Conservation (phyloP, 306 rosid species). For the Quercus aquifolioides region DNA sequence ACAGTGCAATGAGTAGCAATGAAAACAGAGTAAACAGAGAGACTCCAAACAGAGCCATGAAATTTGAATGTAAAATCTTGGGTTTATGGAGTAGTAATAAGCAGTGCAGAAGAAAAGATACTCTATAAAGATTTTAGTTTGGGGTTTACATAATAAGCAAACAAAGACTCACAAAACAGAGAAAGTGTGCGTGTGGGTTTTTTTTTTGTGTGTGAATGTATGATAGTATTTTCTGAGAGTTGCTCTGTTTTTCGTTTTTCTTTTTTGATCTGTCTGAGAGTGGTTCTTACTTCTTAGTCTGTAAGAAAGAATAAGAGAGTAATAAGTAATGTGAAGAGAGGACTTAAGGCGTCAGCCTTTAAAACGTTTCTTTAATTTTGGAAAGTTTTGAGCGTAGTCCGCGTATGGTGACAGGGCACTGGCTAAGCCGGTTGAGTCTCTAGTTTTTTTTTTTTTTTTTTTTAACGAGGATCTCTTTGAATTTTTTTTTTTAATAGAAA, state of each 20-base stretch:
- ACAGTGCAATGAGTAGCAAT: slow-evolving; percentile 33
- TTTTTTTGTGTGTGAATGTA: not conserved
- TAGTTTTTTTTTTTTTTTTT: no score
- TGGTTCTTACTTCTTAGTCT: not conserved
- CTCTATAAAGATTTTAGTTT: not conserved
- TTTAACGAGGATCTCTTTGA: no score
- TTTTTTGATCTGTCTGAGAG: not conserved
- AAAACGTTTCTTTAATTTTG: not conserved
- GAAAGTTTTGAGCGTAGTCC: not conserved
- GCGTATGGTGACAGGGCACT: slow-evolving; percentile 2
- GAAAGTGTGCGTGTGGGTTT: not conserved
- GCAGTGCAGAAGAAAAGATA: not conserved
- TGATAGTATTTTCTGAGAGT: no score
- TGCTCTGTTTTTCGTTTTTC: no score
- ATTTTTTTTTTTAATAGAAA: no score
- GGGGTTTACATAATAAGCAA: not conserved
- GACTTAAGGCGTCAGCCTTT: not conserved
- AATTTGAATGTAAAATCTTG: not conserved
- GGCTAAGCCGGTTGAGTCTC: slow-evolving; percentile 13
- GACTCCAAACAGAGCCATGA: slow-evolving; percentile 31
- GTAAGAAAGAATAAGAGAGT: slow-evolving; percentile 1
- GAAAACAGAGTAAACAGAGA: slow-evolving; percentile 40
- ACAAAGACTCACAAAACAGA: not conserved
- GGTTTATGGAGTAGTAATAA: not conserved
- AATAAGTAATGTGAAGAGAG: no score